Base-by-base conservation (phyloP, 306 rosid genomes). In the Rubus parviflorus region DNA sequence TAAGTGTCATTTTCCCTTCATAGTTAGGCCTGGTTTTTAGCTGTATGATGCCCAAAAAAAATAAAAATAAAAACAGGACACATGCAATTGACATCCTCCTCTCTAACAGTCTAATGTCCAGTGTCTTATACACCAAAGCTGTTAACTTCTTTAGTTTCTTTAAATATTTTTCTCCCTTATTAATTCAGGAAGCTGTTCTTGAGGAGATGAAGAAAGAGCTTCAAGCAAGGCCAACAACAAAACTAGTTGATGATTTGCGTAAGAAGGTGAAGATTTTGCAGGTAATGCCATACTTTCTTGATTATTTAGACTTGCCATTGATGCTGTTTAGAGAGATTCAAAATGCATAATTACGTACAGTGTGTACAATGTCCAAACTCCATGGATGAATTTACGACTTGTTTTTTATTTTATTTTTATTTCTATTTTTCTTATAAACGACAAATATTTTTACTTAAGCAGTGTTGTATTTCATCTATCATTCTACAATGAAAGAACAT, bases 211-310 rank as follows among this genome's bases (percentile, higher is more conserved):
- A 92, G 88, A 92, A 84, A 88, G 99, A 92, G 80, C 90, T 95
- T 74, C 86, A 87, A 53, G 85, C 86, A 16, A 90, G 97, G 81
- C 99, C 99, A 74, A 92, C 99, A 82, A 88, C 85, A 77, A 95
- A 92, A 85, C 48, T 62, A 77, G 88, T 92, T 17, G 97, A 95
- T 82, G 99, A 92, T 87, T 81, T 95, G 82, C 90, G 82, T 57
- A 95, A 95, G 86, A 91, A 92, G 83, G 96, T 95, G 77, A 95
- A 95, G 81, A 89, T 95, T 85, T 86, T 95, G 90, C 97, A 92
- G 95, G 99, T 92, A 84, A 73, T 79, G 69, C 54, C 54, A 60
- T 75, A 63, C 70, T 57, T 83, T 56, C 43, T 35, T 43, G 15
- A 11, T 30, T 65, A 37, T 40, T 40, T 43, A 2, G 16, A 58